Base-by-base conservation (phyloP, 257 asterid genomes). In the Linderniella brevidens region DNA sequence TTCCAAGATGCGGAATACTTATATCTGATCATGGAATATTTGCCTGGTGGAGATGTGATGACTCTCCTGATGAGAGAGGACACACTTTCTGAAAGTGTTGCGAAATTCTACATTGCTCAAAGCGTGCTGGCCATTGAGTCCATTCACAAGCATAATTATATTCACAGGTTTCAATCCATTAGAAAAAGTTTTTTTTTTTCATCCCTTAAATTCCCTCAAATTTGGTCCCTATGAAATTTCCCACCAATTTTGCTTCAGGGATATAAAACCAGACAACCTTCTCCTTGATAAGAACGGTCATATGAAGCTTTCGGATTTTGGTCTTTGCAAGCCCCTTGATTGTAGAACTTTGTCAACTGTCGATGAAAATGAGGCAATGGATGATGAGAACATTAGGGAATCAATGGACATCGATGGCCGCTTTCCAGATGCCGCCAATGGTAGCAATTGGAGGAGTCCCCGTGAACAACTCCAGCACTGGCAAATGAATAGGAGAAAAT, bases 11-110 rank as follows among this genome's bases (percentile, higher is more conserved):
- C 78, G 18, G 97, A 86, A 49, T 75, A 86, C 65, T 68, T 86
- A 41, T 86, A 86, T 63, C 93, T 86, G 37, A 73, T 88, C 63
- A 88, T 88, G 98, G 98, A 88, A 63, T 84, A 88, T 63, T 90
- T 88, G 50, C 98, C 95, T 64, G 98, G 98, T 20, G 95, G 98
- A 41, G 98, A 88, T 60, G 78, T 84, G 86, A 84, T 88, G 98
- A 84, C 93, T 56, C 75, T 88, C 66, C 76, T 88, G 65, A 88
- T 88, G 82, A 76, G 98, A 64, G 93, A 84, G 51, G 93, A 82
- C 68, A 82, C 77, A 38, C 72, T 86, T 58, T 66, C 93, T 50
- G 97, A 86, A 77, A 61, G 56, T 57, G 81, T 82, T 60, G 97
- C 97, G 45, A 86, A 70, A 56, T 86, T 86, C 70, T 86, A 86